phyloP scores from a whole-genome alignment of 202 grass and related monocot species.

The Carex arenaria region DNA sequence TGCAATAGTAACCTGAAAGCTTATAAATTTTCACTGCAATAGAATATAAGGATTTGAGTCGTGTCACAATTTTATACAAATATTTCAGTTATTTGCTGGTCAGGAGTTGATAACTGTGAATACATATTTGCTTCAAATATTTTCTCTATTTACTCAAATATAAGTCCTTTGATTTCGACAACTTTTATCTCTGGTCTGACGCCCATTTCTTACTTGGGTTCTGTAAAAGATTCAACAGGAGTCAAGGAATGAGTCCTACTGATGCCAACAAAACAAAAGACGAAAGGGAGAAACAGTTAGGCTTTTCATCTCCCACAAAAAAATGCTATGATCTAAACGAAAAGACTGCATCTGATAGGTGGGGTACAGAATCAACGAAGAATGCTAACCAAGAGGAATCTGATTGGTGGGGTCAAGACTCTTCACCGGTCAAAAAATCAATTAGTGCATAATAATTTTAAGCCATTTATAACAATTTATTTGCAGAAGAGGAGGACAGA shows the following conservation, averaged over 20 bases:
- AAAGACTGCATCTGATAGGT: no score
- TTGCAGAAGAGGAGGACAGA: not conserved
- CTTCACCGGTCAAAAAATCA: not conserved
- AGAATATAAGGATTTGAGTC: not conserved
- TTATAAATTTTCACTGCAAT: not conserved
- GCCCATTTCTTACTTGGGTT: no score
- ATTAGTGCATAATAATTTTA: not conserved
- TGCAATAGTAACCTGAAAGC: not conserved
- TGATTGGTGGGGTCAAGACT: not conserved
- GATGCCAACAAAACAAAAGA: not conserved
- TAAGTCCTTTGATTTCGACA: not conserved
- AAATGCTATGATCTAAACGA: not conserved
- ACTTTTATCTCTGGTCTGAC: no score
- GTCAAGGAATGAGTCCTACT: not conserved
- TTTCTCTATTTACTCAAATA: not conserved
- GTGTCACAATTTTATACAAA: not conserved
- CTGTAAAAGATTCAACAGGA: not conserved
- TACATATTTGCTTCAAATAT: not conserved
- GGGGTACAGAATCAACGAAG: not conserved
- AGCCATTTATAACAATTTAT: not conserved
- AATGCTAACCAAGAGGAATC: not conserved
- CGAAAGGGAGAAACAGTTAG: not conserved
- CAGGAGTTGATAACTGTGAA: not conserved
- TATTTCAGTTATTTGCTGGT: not conserved
- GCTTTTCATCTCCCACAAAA: not conserved